Base-by-base conservation (phyloP, 345 rosid genomes). In the Hibiscus trionum region DNA sequence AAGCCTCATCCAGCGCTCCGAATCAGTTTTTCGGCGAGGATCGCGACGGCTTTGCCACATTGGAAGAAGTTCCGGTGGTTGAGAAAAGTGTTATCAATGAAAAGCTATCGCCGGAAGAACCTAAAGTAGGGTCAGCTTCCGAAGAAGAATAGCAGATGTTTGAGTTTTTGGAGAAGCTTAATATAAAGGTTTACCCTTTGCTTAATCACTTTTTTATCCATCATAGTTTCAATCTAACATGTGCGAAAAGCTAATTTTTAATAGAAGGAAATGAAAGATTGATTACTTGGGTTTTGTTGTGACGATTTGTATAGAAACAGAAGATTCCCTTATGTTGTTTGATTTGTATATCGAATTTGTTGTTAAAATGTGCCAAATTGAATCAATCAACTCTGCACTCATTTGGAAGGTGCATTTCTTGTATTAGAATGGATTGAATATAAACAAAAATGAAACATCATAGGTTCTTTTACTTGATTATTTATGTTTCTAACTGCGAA, bases 91-190 rank as follows among this genome's bases (percentile, higher is more conserved):
- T 67, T 9, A 77, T 66, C 61, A 75, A 17, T 75, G 86, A 78
- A n/a, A 73, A 15, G 61, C 67, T 11, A 26, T 53, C 79, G 3
- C 27, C 72, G 9, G 84, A 76, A 66, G 79, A 39, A 11, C 31
- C 80, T 60, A 73, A 61, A 66, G 77, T 77, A 50, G 87, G 81
- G 52, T 71, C 80, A 17, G 72, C 82, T 53, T 72, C 47, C 12
- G 81, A 81, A 57, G 82, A 55, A n/a, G 86, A 75, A 26, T 33
- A 60, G 29, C 82, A 76, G 76, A 44, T 71, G 21, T 44, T 72
- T 16, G 88, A 86, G 37, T 76, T 93, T 60, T 71, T 88, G 80
- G 84, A 85, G 44, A 82, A 79, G 35, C 70, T 88, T 60, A 82
- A 84, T 31, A 19, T 86, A 29, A 83, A 90, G 98, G 98, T 92